Conservation (phyloP, 2,329 filamentous ascomycete genomes). For the Penicillium nordicum region DNA sequence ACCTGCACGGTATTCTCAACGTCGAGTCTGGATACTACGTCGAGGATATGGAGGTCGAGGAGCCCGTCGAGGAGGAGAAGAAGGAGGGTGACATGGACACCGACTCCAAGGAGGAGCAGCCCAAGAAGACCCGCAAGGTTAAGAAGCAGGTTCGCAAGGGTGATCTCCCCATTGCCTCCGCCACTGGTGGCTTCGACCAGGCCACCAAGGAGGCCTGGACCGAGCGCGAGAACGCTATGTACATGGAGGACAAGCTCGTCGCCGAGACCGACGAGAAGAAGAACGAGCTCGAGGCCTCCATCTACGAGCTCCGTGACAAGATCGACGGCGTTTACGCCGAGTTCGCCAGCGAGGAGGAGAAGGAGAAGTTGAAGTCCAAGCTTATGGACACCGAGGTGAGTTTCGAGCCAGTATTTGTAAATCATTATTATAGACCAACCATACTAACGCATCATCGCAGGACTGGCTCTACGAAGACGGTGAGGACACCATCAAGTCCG, state of each 20-base stretch:
- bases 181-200: constrained; percentile 74
- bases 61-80: constrained; percentile 72
- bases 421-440: background rate
- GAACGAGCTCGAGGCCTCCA: constrained; percentile 97
- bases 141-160: constrained; percentile 99
- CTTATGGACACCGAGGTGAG: constrained; percentile 82
- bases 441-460: constrained; percentile 47
- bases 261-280: constrained; percentile 99
- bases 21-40: constrained; percentile 97
- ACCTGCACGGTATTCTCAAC: constrained; percentile 93
- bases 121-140: constrained; percentile 87
- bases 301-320: constrained; percentile 96
- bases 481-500: constrained; percentile 87
- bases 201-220: constrained; percentile 61
- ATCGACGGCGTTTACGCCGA: constrained; percentile 87
- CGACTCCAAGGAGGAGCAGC: constrained; percentile 65
- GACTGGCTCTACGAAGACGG: constrained; percentile 99
- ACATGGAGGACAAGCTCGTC: constrained; percentile 97
- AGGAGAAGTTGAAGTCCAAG: constrained; percentile 78
- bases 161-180: constrained; percentile 81
- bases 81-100: constrained; percentile 78
- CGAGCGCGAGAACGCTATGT: constrained; percentile 87
- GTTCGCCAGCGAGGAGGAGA: constrained; percentile 88
- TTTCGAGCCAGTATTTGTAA: background rate
- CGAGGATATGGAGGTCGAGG: constrained; percentile 95